phyloP scores from a whole-genome alignment of 1,284 basidiomycete species.

The Puccinia hordei region DNA sequence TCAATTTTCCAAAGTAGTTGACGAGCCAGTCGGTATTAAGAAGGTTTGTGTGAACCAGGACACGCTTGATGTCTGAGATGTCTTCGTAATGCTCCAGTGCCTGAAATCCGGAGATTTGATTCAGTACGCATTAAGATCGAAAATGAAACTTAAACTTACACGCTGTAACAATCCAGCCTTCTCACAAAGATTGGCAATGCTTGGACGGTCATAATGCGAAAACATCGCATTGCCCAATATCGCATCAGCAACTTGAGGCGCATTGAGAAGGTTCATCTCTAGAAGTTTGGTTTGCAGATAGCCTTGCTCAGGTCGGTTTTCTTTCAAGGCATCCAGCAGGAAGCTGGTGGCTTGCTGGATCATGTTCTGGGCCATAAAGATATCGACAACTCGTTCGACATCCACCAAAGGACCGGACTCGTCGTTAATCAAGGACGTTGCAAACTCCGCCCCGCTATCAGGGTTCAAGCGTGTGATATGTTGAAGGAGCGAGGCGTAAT shows the following conservation, averaged over 20 bases:
- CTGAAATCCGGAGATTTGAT: conserved; percentile 61
- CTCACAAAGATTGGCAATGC: conserved; percentile 97
- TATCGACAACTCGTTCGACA: conserved; percentile 90
- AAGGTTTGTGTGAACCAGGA: conserved; percentile 87
- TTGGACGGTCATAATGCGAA: conserved; percentile 90
- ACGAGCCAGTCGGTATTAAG: conserved; percentile 96
- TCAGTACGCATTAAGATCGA: conserved; percentile 33
- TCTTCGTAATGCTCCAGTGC: conserved; percentile 99
- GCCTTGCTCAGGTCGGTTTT: conserved; percentile 96
- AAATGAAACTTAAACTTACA: conserved; percentile 42
- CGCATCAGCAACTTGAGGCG: conserved; percentile 97
- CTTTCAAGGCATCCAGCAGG: conserved; percentile 97
- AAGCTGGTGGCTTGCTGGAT: conserved; percentile 99
- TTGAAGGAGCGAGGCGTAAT: conserved; percentile 92
- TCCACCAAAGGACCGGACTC: conserved; percentile 90
- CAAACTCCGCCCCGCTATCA: conserved; percentile 98
- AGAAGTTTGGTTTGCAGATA: conserved; percentile 93
- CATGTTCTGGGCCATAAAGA: conserved; percentile 99
- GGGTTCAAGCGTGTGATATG: conserved; percentile 96
- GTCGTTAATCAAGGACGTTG: conserved; percentile 90
- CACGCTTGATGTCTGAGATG: conserved; percentile 94
- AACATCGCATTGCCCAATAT: conserved; percentile 99
- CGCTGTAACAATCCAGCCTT: conserved; percentile 95
- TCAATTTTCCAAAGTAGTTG: conserved; percentile 93
- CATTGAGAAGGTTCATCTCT: conserved; percentile 97